Percentiles rank a stretch among this genome's conserved stretches.
phyloP scores from a whole-genome alignment of 2,329 filamentous ascomycete species.

The Aspergillus sp. region DNA sequence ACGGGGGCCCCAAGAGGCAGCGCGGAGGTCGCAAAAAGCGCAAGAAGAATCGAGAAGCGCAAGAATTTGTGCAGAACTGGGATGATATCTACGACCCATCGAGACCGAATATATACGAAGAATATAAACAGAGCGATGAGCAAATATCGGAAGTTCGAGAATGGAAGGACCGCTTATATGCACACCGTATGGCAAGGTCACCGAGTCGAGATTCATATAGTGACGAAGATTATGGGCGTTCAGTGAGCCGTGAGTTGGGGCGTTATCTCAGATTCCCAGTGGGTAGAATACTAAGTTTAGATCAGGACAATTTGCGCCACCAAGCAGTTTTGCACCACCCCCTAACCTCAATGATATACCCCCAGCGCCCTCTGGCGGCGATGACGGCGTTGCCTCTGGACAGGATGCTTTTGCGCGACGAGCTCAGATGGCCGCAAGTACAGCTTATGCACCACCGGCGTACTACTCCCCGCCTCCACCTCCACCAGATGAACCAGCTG shows the following conservation, averaged over 20 bases:
- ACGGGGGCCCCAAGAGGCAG: constrained; percentile 66
- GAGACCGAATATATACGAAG: constrained; percentile 78
- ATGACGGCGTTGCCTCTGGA: constrained; percentile 61
- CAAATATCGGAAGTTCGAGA: constrained; percentile 75
- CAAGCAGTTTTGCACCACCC: constrained; percentile 55
- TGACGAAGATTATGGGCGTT: constrained; percentile 49
- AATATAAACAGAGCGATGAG: constrained; percentile 82
- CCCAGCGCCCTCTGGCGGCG: constrained; percentile 43
- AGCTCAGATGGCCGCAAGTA: constrained; percentile 53
- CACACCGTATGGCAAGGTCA: constrained; percentile 59
- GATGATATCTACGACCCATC: constrained; percentile 87
- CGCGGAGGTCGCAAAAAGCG: constrained; percentile 77
- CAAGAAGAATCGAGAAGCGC: constrained; percentile 68
- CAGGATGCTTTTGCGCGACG: constrained; percentile 70
- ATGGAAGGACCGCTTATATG: constrained; percentile 81
- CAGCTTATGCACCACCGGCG: constrained; percentile 18
- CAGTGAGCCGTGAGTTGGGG: constrained; percentile 46
- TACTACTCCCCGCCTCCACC: constrained; percentile 20
- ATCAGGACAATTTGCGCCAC: constrained; percentile 52
- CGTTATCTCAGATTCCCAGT: neutral
- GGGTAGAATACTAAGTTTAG: neutral
- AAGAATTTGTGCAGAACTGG: constrained; percentile 68
- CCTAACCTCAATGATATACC: constrained; percentile 41
- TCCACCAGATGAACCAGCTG: constrained; percentile 28
- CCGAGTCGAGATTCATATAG: constrained; percentile 49